Evolutionary conservation across 192 early-diverging fungal species (phyloP).

Genomic region (Mortierella antarctica): DNA sequence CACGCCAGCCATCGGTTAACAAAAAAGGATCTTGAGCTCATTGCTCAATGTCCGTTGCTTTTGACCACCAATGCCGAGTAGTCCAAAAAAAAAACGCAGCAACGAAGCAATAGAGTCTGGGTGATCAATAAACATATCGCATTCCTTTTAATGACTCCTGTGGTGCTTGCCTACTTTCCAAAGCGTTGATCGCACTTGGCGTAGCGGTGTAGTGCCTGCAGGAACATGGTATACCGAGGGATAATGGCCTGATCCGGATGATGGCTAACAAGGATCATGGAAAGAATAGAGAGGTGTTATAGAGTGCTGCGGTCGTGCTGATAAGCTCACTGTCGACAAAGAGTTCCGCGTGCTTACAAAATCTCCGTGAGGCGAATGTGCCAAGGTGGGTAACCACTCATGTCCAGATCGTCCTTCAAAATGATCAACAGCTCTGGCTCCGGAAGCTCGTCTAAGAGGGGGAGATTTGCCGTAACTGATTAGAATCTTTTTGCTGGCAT

Average conservation of each 20-base stretch:
- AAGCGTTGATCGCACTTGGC: constrained; percentile 58
- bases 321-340: background rate
- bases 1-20: constrained; percentile 38
- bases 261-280: constrained; percentile 20
- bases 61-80: constrained; percentile 14
- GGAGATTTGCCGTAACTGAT: background rate
- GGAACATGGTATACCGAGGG: constrained; percentile 49
- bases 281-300: background rate
- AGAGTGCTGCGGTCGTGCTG: background rate
- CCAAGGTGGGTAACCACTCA: constrained; percentile 58
- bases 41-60: constrained; percentile 53
- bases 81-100: background rate
- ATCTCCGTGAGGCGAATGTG: constrained; percentile 58
- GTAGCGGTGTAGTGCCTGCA: constrained; percentile 49
- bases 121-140: background rate
- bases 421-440: constrained; percentile 57
- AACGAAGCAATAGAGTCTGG: background rate
- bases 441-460: constrained; percentile 30
- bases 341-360: constrained; percentile 33
- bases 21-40: constrained; percentile 41
- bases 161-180: constrained; percentile 37
- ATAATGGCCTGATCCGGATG: constrained; percentile 41
- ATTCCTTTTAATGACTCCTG: background rate
- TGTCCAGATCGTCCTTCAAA: constrained; percentile 53
- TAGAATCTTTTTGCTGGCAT: background rate